Percentiles rank a stretch among this genome's conserved stretches.
Conservation (phyloP, 148 eudicot species). For the Chenopodium formosanum region DNA sequence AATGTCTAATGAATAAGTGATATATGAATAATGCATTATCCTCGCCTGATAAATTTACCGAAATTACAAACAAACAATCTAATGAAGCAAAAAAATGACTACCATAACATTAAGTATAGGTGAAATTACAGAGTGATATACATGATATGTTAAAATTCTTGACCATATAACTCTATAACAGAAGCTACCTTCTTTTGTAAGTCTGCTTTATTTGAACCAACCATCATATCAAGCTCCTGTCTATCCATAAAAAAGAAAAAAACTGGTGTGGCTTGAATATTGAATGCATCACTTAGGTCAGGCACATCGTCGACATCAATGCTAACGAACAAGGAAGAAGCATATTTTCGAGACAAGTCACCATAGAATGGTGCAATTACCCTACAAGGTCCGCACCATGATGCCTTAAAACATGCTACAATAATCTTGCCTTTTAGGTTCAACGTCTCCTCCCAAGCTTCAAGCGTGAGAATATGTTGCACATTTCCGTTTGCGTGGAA, state of each 20-base stretch:
- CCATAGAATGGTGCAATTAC: slow-evolving; percentile 11
- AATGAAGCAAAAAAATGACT: background rate
- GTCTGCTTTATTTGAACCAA: slow-evolving; percentile 4
- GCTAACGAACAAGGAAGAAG: slow-evolving; percentile 1
- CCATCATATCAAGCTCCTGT: background rate
- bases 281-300: background rate
- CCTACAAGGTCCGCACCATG: slow-evolving; percentile 15
- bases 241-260: slow-evolving; percentile 7
- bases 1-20: too few relatives aligned
- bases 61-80: too few relatives aligned
- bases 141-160: background rate
- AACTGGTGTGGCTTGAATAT: slow-evolving; percentile 12
- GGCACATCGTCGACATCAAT: slow-evolving; percentile 13
- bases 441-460: slow-evolving; percentile 11
- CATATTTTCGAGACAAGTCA: slow-evolving; percentile 9
- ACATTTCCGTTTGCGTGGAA: slow-evolving; percentile 12
- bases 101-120: too few relatives aligned
- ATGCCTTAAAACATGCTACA: slow-evolving; percentile 11
- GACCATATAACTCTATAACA: background rate
- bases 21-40: too few relatives aligned
- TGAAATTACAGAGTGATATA: too few relatives aligned
- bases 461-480: slow-evolving; percentile 2
- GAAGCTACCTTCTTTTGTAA: slow-evolving; percentile 2
- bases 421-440: background rate
- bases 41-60: too few relatives aligned